phyloP scores from a whole-genome alignment of 2,329 filamentous ascomycete species.

The Akanthomyces muscarius region DNA sequence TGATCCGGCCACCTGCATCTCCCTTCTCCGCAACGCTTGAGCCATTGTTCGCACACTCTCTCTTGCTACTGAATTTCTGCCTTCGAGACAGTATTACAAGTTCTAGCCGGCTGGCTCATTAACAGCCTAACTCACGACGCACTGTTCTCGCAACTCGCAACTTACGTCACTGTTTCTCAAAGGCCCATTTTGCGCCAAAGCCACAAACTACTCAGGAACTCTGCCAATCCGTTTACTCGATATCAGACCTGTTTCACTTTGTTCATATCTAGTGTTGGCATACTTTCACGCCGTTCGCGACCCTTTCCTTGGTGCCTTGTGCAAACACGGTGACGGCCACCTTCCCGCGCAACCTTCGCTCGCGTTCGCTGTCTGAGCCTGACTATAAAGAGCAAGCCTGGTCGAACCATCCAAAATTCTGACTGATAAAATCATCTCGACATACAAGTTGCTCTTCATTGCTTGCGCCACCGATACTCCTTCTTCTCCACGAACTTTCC shows the following conservation, averaged over 20 bases:
- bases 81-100: constrained; percentile 6
- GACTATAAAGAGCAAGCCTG: constrained; percentile 7
- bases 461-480: neutral
- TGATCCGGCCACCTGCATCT: constrained; percentile 10
- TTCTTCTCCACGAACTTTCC: neutral
- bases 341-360: neutral
- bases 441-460: neutral
- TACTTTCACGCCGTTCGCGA: neutral
- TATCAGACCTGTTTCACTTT: constrained; percentile 8
- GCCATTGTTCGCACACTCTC: constrained; percentile 2
- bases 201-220: neutral
- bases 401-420: neutral
- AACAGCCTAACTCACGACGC: neutral
- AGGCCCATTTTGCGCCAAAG: constrained; percentile 4
- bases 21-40: constrained; percentile 1
- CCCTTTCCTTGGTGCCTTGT: neutral
- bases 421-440: neutral
- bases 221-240: neutral
- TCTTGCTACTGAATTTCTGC: neutral
- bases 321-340: neutral
- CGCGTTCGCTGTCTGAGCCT: too few relatives aligned
- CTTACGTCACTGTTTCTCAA: constrained; percentile 7
- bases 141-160: neutral
- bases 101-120: neutral
- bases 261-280: neutral